Conservation (phyloP, 106 monocot species). For the Vanilla planifolia region DNA sequence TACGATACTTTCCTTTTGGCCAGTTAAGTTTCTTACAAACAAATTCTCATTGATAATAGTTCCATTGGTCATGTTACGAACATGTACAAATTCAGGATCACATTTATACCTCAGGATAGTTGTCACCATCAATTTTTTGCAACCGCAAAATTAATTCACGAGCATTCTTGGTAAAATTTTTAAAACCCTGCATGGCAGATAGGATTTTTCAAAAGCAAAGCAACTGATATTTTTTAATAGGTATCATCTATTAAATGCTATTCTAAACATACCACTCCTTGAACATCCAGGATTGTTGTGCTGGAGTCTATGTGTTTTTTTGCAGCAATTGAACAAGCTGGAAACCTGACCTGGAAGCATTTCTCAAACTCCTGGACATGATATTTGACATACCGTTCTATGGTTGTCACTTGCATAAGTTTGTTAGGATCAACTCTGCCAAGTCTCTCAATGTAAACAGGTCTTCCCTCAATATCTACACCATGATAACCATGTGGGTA, state of each 20-base stretch:
- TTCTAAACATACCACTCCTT: conserved; percentile 17
- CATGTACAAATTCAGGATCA: background rate
- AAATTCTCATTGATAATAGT: background rate
- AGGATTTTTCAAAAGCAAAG: background rate
- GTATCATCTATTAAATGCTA: background rate
- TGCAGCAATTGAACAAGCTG: conserved; percentile 29
- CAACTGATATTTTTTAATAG: too few species aligned
- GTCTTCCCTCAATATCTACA: conserved; percentile 57
- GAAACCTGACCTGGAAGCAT: conserved; percentile 42
- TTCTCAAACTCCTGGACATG: conserved; percentile 63
- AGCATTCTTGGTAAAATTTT: conserved; percentile 32
- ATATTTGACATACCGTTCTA: conserved; percentile 52
- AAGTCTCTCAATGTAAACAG: conserved; percentile 56
- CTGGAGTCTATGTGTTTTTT: conserved; percentile 22
- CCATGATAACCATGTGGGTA: conserved; percentile 73
- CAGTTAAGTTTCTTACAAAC: background rate
- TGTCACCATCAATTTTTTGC: conserved; percentile 36
- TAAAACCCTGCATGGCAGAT: conserved; percentile 16
- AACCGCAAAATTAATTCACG: conserved; percentile 30
- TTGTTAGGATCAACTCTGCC: conserved; percentile 52
- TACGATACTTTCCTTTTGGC: background rate
- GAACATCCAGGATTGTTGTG: conserved; percentile 26
- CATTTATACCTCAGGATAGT: conserved; percentile 23
- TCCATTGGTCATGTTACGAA: background rate
- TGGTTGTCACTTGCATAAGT: conserved; percentile 59